Percentiles rank a stretch among this genome's conserved stretches.
Conservation (phyloP, 305 asterid species). For the Rubia peregrina region DNA sequence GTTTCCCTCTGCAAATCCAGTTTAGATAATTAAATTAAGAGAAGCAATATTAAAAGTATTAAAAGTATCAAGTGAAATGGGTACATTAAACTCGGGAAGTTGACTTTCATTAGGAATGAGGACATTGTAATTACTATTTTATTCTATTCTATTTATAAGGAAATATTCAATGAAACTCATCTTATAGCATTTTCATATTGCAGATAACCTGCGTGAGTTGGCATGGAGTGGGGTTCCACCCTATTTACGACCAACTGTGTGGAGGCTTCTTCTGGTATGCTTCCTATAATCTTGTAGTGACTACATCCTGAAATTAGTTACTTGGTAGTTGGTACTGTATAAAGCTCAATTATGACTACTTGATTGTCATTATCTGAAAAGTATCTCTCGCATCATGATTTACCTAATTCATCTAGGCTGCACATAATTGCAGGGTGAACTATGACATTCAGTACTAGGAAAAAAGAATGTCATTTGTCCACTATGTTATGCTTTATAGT, state of each 20-base stretch:
- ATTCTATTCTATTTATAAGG: background rate
- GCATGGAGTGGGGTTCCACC: constrained; percentile 99
- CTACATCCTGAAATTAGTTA: constrained; percentile 8
- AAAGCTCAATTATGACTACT: background rate
- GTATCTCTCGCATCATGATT: background rate
- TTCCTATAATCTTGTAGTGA: background rate
- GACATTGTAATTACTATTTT: background rate
- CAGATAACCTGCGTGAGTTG: constrained; percentile 88
- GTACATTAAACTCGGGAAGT: background rate
- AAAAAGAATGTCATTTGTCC: background rate
- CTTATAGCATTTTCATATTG: constrained; percentile 17
- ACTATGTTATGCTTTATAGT: background rate
- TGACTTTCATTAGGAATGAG: background rate
- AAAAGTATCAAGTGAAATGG: background rate
- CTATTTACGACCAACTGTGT: constrained; percentile 77
- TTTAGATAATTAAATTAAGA: background rate
- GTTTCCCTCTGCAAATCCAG: background rate
- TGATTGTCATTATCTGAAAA: background rate
- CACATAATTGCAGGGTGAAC: background rate
- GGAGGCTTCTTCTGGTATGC: constrained; percentile 97
- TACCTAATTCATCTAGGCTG: background rate
- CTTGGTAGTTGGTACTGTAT: background rate
- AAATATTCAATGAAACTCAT: constrained; percentile 9
- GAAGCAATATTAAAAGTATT: background rate
- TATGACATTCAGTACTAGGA: background rate